A percentile compares a stretch with the other conserved stretches of the same genome.
Evolutionary conservation across 2,329 filamentous ascomycete genomes (phyloP).

Genomic region (Aspergillus arachidicola): DNA sequence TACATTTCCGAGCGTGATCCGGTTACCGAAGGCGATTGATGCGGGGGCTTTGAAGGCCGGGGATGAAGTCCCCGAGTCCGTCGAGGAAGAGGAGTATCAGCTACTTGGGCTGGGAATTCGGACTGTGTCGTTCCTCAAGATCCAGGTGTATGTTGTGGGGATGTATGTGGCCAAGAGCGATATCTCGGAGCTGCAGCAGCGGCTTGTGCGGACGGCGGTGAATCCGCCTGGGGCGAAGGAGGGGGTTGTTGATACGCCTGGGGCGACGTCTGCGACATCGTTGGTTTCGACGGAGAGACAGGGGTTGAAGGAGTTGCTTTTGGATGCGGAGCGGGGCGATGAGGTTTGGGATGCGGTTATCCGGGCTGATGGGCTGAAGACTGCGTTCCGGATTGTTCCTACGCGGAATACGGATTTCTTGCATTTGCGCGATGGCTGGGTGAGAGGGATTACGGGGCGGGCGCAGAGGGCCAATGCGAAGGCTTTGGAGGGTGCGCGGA

Average conservation of each 20-base stretch:
- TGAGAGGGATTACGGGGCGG: conserved; percentile 77
- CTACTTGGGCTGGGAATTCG: conserved; percentile 85
- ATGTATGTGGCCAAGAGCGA: conserved; percentile 86
- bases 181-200: conserved; percentile 76
- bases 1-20: conserved; percentile 73
- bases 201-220: conserved; percentile 70
- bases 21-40: conserved; percentile 55
- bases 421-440: conserved; percentile 88
- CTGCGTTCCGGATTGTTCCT: conserved; percentile 79
- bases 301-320: conserved; percentile 66
- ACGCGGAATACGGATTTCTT: conserved; percentile 94
- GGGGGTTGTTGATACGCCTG: conserved; percentile 40
- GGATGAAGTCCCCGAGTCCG: conserved; percentile 37
- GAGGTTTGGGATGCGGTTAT: conserved; percentile 75
- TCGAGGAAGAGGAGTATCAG: conserved; percentile 71
- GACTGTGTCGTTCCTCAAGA: conserved; percentile 83
- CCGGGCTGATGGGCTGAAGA: conserved; percentile 68
- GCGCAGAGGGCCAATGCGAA: conserved; percentile 61
- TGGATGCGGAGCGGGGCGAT: conserved; percentile 70
- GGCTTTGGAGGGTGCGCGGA: conserved; percentile 35
- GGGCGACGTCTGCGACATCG: conserved; percentile 72
- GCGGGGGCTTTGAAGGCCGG: conserved; percentile 36
- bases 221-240: conserved; percentile 31
- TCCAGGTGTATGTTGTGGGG: conserved; percentile 94
- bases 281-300: conserved; percentile 82